Evolutionary conservation across 768 basidiomycete species (phyloP).

Genomic region (Podaxis sp.): DNA sequence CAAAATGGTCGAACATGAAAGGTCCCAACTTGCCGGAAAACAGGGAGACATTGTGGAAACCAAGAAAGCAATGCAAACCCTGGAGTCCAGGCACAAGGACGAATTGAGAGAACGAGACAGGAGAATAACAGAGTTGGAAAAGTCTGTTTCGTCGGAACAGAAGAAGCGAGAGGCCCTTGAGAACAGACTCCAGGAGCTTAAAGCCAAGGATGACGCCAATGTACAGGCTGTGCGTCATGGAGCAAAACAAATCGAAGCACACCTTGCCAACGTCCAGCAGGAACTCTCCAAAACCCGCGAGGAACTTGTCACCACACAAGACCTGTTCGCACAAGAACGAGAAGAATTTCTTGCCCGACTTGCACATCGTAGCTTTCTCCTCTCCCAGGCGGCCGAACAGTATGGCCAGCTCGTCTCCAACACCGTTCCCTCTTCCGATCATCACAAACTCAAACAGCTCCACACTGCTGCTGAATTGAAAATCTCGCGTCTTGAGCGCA

Average conservation of each 20-base stretch:
- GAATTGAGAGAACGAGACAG: slow-evolving; percentile 54
- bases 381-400: slow-evolving; percentile 50
- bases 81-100: slow-evolving; percentile 52
- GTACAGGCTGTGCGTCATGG: slow-evolving; percentile 29
- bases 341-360: slow-evolving; percentile 47
- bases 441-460: slow-evolving; percentile 39
- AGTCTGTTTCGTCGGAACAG: slow-evolving; percentile 44
- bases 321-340: slow-evolving; percentile 36
- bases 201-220: slow-evolving; percentile 41
- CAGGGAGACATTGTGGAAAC: slow-evolving; percentile 50
- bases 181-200: slow-evolving; percentile 38
- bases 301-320: slow-evolving; percentile 29
- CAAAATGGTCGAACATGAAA: slow-evolving; percentile 56
- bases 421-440: slow-evolving; percentile 35
- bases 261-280: slow-evolving; percentile 33
- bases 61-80: slow-evolving; percentile 45
- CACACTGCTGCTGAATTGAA: slow-evolving; percentile 34
- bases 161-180: slow-evolving; percentile 50
- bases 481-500: slow-evolving; percentile 49
- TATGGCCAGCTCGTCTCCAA: slow-evolving; percentile 49
- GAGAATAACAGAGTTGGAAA: slow-evolving; percentile 56
- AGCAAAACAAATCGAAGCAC: slow-evolving; percentile 32
- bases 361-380: slow-evolving; percentile 43
- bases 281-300: slow-evolving; percentile 34
- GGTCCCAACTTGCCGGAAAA: slow-evolving; percentile 46